Conservation (phyloP, 768 basidiomycete genomes). For the Phylloporus sp. region DNA sequence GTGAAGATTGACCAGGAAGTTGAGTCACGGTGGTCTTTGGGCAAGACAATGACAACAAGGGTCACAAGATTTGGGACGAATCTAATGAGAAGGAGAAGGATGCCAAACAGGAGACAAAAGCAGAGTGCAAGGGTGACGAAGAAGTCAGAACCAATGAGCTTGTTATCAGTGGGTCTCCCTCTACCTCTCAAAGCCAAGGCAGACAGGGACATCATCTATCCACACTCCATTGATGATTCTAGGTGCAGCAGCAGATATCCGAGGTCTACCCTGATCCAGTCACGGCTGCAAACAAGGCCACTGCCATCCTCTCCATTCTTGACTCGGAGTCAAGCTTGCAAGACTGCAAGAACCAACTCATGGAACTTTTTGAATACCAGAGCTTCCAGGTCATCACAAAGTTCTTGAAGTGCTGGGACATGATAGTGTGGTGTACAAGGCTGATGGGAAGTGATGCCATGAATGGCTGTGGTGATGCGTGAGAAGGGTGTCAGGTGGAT, state of each 20-base stretch:
- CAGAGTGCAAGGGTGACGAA: constrained; percentile 43
- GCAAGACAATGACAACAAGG: constrained; percentile 88
- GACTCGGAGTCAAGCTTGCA: constrained; percentile 83
- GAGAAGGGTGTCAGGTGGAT: constrained; percentile 98
- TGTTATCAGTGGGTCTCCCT: constrained; percentile 70
- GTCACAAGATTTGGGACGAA: constrained; percentile 81
- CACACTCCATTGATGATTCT: constrained; percentile 96
- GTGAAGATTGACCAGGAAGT: constrained; percentile 93
- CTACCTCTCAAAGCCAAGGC: constrained; percentile 46
- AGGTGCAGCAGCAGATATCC: constrained; percentile 93
- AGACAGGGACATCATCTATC: constrained; percentile 79
- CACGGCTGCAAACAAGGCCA: constrained; percentile 88
- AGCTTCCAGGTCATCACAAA: constrained; percentile 86
- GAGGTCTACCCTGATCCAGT: constrained; percentile 92
- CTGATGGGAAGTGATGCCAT: constrained; percentile 86
- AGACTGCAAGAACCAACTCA: constrained; percentile 92
- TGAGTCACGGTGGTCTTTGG: constrained; percentile 98
- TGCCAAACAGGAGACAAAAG: constrained; percentile 40
- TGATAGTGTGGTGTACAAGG: constrained; percentile 97
- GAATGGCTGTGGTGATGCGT: constrained; percentile 95
- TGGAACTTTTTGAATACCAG: constrained; percentile 94
- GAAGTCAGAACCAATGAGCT: constrained; percentile 62
- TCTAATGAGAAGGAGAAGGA: constrained; percentile 71
- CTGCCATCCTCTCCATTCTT: constrained; percentile 77
- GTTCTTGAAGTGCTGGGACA: constrained; percentile 93